A percentile compares a stretch with the other conserved stretches of the same genome.
Evolutionary conservation across 306 rosid species (phyloP).

Genomic region (Prunus dulcis): DNA sequence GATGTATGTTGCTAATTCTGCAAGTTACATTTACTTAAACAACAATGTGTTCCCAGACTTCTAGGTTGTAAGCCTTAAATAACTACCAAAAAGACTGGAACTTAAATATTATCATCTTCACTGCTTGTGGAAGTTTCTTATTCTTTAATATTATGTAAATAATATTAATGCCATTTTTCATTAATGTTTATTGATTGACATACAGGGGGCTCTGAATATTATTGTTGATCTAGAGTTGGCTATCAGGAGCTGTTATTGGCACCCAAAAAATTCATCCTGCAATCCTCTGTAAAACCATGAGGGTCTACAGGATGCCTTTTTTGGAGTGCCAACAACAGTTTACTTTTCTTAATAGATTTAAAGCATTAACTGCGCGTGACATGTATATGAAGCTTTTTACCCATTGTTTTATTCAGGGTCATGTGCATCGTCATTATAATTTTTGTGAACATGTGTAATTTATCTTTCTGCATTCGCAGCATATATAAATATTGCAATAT

Average conservation of each 20-base stretch:
- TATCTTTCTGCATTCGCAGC: background rate
- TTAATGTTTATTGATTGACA: constrained; percentile 7
- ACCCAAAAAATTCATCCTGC: too few relatives aligned
- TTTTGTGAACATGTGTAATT: background rate
- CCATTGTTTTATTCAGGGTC: background rate
- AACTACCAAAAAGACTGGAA: constrained; percentile 5
- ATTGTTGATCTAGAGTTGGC: background rate
- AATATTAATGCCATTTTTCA: constrained; percentile 5
- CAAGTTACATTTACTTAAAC: constrained; percentile 13
- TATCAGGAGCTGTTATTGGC: background rate
- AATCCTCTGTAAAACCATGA: too few relatives aligned
- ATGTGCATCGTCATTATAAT: background rate
- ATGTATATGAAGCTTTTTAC: background rate
- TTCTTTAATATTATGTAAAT: constrained; percentile 5
- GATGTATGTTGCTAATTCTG: constrained; percentile 55
- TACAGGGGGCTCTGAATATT: background rate
- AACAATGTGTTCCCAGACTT: background rate
- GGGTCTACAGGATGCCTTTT: too few relatives aligned
- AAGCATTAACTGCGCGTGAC: background rate
- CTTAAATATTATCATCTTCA: constrained; percentile 11
- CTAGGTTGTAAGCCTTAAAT: background rate
- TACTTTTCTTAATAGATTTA: background rate
- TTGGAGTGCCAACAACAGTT: too few relatives aligned
- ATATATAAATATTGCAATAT: background rate
- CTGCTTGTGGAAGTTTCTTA: constrained; percentile 3